Base-by-base conservation (phyloP, 495 filamentous ascomycete genomes). In the Chaetomidium leptoderma region DNA sequence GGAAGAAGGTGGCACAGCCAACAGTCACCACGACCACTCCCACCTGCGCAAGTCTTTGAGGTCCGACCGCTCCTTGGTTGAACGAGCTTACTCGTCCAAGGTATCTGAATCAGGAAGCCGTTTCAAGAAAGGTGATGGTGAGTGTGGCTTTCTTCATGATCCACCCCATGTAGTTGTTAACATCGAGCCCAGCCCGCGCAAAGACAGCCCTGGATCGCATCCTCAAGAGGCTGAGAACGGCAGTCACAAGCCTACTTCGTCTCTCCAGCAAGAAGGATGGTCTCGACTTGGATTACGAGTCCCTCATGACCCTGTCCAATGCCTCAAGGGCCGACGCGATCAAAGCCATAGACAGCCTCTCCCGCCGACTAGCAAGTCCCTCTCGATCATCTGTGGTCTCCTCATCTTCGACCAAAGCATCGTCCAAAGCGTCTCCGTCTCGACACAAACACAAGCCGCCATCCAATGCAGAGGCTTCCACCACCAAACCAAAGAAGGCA, bases 271-370 rank as follows among this genome's bases (percentile, higher is more conserved):
- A 58, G 23, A 60, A 62, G 30, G 54, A 65, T 39, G 51, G 44
- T 4, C 54, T 62, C 4, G 61, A 44, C 27, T 46, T 74, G 48
- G 69, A 74, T 61, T 74, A 69, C 51, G 63, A 63, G 33, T 72
- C 71, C 6, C 66, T 74, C 23, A 62, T 68, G 62, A 57, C 68
- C 2, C 57, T 74, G 27, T 74, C 70, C 0, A 72, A 74, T 46
- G 43, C 65, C 4, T 74, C 71, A 0, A 56, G 70, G 14, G 27
- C 61, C 13, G 68, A 71, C 11, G 66, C 71, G 6, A 69, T 72
- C 62, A 63, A 63, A 39, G 53, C 68, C 19, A 72, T 74, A 30
- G 62, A 72, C 32, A 49, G 63, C 13, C 65, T 74, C 21, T 72
- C 71, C 16, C 68, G 64, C 19, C 61, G 70, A 6, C 52, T 72